Evolutionary conservation across 306 rosid species (phyloP).

Genomic region (Ziziphus jujuba): DNA sequence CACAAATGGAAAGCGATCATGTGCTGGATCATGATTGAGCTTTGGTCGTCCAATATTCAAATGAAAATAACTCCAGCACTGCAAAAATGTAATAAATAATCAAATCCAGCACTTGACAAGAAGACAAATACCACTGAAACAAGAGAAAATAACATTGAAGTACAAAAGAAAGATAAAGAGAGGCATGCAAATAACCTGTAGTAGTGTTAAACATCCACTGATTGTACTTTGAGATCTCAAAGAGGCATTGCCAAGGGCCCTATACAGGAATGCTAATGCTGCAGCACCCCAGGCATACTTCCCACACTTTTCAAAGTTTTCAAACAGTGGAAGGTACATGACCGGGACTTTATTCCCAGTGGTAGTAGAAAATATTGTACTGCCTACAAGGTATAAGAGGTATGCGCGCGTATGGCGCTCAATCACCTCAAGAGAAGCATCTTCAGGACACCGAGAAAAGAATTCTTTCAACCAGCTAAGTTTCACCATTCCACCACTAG

Average conservation of each 20-base stretch:
- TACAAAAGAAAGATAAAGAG: background rate
- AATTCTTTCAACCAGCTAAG: constrained; percentile 97
- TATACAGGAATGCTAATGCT: constrained; percentile 79
- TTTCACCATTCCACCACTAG: constrained; percentile 99
- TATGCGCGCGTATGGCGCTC: constrained; percentile 94
- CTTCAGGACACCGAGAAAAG: constrained; percentile 82
- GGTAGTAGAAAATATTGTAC: constrained; percentile 96
- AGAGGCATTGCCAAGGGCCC: constrained; percentile 97
- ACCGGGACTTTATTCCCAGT: constrained; percentile 99
- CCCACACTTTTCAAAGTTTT: constrained; percentile 74
- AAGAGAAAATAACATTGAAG: background rate
- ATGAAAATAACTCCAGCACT: constrained; percentile 99
- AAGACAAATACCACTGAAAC: background rate
- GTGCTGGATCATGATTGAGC: constrained; percentile 71
- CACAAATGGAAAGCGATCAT: constrained; percentile 91
- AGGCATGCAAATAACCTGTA: constrained; percentile 57
- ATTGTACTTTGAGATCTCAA: constrained; percentile 95
- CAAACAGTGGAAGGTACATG: constrained; percentile 97
- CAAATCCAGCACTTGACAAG: constrained; percentile 3
- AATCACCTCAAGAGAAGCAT: constrained; percentile 69
- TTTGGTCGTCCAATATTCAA: constrained; percentile 93
- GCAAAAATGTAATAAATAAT: constrained; percentile 30
- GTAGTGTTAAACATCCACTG: constrained; percentile 94
- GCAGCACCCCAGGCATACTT: constrained; percentile 98
- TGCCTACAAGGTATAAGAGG: constrained; percentile 96